Evolutionary conservation across 495 filamentous ascomycete species (phyloP), one percentile per base, ranked within the genome.

Genomic region (Penicillium psychrofluorescens): DNA sequence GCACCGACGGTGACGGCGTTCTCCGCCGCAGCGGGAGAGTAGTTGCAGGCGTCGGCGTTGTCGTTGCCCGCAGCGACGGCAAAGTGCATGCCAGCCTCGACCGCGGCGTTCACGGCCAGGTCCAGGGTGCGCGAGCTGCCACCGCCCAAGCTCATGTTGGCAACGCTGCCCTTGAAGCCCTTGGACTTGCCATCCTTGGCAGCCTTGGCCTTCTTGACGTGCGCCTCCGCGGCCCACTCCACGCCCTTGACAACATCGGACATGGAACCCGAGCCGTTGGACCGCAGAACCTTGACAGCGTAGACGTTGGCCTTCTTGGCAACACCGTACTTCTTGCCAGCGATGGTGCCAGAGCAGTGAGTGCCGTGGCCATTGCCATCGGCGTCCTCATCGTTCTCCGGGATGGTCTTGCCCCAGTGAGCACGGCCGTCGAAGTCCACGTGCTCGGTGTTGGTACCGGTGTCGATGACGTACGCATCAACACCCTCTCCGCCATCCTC

Each of bases 311-410:
- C 94, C 79, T 95, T 95, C 84, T 99, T 99, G 55, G 94, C 88
- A 48, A 99, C 92, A 80, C 94, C 94, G 63, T 92, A 96, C 74
- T 95, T 96, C 79, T 91, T 92, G 63, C 94, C 94, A 45, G 85
- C 94, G 55, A 97, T 81, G 34, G 94, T 99, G 51, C 94, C 94
- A 45, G 94, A 97, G 78, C 94, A 99, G 78, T 99, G 94, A 51
- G 94, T 99, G 55, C 94, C 94, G 75, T 99, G 94, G 42, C 94
- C 94, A 55, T 99, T 99, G 64, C 94, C 94, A 73, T 99, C 94
- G 41, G 77, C 71, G 63, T 99, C 94, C 35, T 71, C 80, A 58
- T 99, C 94, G 46, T 77, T 78, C 36, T 59, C 45, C 43, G 94
- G 94, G 55, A 99, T 86, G 43, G 94, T 99, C 81, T 95, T 90